Evolutionary conservation across 148 eudicot genomes (phyloP).

Genomic region (Vaccinium darrowii): DNA sequence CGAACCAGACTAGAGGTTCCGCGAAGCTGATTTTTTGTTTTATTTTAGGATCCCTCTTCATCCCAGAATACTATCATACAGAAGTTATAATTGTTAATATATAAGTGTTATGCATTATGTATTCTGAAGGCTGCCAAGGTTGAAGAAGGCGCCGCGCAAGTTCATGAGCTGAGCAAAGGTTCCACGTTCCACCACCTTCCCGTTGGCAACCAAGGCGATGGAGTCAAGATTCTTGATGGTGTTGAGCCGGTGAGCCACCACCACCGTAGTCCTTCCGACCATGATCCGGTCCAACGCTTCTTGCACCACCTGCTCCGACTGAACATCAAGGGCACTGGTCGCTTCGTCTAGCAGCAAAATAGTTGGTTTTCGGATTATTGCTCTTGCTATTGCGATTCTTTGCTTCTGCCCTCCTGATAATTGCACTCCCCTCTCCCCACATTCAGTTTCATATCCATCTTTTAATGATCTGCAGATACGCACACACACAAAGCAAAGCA

Average conservation of each 20-base stretch:
- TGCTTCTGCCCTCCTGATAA: conserved; percentile 89
- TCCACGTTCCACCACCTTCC: conserved; percentile 73
- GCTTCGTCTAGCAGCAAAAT: conserved; percentile 79
- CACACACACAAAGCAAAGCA: background rate
- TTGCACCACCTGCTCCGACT: conserved; percentile 81
- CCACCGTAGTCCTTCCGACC: conserved; percentile 78
- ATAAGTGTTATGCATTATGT: conserved; percentile 1
- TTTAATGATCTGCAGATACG: conserved; percentile 16
- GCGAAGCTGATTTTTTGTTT: background rate
- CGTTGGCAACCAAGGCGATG: conserved; percentile 65
- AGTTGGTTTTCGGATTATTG: conserved; percentile 68
- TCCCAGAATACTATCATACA: background rate
- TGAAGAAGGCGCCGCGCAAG: conserved; percentile 77
- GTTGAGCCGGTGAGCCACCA: conserved; percentile 84
- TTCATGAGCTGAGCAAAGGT: conserved; percentile 53
- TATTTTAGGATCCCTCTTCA: background rate
- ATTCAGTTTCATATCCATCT: conserved; percentile 80
- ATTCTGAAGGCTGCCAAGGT: conserved; percentile 64
- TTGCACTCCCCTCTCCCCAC: conserved; percentile 89
- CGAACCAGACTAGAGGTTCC: background rate
- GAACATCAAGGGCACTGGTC: conserved; percentile 82
- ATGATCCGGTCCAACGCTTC: conserved; percentile 75
- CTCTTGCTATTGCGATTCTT: conserved; percentile 80
- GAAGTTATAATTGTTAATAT: background rate
- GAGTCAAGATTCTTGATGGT: conserved; percentile 70